These are phyloP conservation scores for Leccinum rimulosum DNA, from an alignment of 768 basidiomycete genomes.

Conservation along the genomic window DNA sequence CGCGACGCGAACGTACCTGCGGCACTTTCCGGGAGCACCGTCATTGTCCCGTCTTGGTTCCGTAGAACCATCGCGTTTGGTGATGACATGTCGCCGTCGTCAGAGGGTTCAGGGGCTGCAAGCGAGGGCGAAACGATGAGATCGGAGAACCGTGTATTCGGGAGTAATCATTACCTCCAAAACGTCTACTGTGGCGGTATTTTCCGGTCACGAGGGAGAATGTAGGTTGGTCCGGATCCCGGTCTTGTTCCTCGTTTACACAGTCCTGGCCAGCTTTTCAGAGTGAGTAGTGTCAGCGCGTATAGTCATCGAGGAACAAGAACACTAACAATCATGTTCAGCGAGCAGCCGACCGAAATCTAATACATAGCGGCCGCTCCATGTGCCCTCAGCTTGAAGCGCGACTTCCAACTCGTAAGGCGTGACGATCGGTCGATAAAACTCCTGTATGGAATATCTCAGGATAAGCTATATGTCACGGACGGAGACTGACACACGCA, in stretches of 20 bases:
- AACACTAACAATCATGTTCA: constrained; percentile 26
- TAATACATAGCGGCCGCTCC: constrained; percentile 77
- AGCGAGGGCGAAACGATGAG: not conserved
- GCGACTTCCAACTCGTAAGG: constrained; percentile 89
- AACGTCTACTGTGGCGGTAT: constrained; percentile 76
- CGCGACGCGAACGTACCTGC: constrained; percentile 48
- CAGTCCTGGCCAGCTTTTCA: constrained; percentile 6
- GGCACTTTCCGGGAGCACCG: constrained; percentile 59
- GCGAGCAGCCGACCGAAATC: constrained; percentile 66
- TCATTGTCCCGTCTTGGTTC: constrained; percentile 60
- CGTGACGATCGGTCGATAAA: constrained; percentile 86
- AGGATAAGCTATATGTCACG: not conserved
- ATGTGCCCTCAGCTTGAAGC: constrained; percentile 63
- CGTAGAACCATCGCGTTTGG: constrained; percentile 54
- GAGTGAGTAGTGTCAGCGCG: not conserved
- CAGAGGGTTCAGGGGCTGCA: constrained; percentile 12
- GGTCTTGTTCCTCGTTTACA: constrained; percentile 35
- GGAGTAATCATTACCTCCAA: constrained; percentile 37
- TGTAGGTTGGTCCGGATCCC: constrained; percentile 67
- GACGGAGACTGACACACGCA: constrained; percentile 15
- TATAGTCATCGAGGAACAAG: not conserved
- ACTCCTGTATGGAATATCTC: constrained; percentile 57
- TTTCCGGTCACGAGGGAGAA: constrained; percentile 88
- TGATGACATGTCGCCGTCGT: constrained; percentile 19
- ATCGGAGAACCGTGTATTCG: constrained; percentile 1